These are phyloP conservation scores for Nemania abortiva DNA, from an alignment of 2,329 filamentous ascomycete genomes.

Conservation along the genomic window DNA sequence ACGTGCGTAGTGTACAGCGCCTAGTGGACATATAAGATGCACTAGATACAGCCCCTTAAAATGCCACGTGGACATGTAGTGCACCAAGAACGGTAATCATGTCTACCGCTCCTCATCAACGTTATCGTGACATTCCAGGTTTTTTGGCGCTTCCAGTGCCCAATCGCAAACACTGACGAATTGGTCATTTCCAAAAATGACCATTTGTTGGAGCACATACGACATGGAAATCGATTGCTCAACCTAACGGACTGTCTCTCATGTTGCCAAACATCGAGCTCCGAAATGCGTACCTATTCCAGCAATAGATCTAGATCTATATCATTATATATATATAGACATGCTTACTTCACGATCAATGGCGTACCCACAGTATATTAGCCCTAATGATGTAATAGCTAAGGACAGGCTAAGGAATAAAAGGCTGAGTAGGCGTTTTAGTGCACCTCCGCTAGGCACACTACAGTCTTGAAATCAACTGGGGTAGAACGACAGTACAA, in stretches of 20 bases:
- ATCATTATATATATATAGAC: background rate
- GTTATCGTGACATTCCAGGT: conserved; percentile 9
- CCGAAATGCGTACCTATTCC: background rate
- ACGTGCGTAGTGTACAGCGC: background rate
- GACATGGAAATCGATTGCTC: too few relatives aligned
- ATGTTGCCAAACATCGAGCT: background rate
- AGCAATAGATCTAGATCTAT: background rate
- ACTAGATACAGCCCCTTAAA: background rate
- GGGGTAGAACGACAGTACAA: too few relatives aligned
- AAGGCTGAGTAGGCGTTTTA: too few relatives aligned
- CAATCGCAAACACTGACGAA: background rate
- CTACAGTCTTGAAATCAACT: too few relatives aligned
- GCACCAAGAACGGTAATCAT: conserved; percentile 7
- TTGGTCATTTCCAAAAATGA: background rate
- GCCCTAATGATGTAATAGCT: too few relatives aligned
- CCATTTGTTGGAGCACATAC: too few relatives aligned
- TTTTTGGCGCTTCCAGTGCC: background rate
- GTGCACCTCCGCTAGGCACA: too few relatives aligned
- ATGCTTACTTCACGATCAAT: background rate
- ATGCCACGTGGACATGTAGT: conserved; percentile 28
- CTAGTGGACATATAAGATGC: too few relatives aligned
- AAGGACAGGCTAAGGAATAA: too few relatives aligned
- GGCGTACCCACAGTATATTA: background rate
- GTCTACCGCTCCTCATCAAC: conserved; percentile 1
- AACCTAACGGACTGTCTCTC: background rate